phyloP scores from a whole-genome alignment of 352 stramenopile genomes.

The Lagenidium sp. region DNA sequence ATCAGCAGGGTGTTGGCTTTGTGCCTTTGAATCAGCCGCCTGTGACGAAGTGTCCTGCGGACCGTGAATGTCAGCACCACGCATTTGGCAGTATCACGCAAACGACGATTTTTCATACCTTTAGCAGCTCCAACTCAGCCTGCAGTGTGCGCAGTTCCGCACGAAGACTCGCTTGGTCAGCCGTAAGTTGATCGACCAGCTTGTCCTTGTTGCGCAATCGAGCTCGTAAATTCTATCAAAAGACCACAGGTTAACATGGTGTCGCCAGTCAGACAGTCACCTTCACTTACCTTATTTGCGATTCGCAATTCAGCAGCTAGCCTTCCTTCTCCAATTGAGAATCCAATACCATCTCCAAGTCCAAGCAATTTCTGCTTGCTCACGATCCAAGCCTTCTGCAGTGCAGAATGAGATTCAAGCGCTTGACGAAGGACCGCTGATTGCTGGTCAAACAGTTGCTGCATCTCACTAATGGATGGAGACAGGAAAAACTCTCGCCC shows the following conservation, averaged over 20 bases:
- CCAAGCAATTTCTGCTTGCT: conserved; percentile 67
- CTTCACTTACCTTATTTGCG: conserved; percentile 71
- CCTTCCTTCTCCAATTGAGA: conserved; percentile 77
- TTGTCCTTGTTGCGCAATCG: conserved; percentile 79
- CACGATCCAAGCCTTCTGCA: conserved; percentile 72
- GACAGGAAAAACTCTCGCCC: conserved; percentile 71
- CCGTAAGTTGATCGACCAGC: conserved; percentile 67
- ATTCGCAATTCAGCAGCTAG: conserved; percentile 71
- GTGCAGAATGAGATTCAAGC: conserved; percentile 60
- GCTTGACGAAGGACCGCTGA: conserved; percentile 55
- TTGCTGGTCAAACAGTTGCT: conserved; percentile 86
- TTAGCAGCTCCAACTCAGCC: conserved; percentile 45
- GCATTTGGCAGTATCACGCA: no score
- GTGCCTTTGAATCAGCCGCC: no score
- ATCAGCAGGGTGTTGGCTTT: no score
- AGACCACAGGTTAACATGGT: neutral
- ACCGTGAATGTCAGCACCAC: no score
- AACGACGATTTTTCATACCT: no score
- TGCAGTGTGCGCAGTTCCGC: conserved; percentile 49
- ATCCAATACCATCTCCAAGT: conserved; percentile 29
- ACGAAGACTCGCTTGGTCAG: conserved; percentile 56
- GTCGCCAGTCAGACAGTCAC: neutral
- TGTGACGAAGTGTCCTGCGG: no score
- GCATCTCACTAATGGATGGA: conserved; percentile 80
- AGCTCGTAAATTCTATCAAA: conserved; percentile 57